A percentile compares a stretch with the other conserved stretches of the same genome.
These are phyloP conservation scores for Carex parvula DNA, from an alignment of 176 grass and related monocot species.

Conservation along the genomic window DNA sequence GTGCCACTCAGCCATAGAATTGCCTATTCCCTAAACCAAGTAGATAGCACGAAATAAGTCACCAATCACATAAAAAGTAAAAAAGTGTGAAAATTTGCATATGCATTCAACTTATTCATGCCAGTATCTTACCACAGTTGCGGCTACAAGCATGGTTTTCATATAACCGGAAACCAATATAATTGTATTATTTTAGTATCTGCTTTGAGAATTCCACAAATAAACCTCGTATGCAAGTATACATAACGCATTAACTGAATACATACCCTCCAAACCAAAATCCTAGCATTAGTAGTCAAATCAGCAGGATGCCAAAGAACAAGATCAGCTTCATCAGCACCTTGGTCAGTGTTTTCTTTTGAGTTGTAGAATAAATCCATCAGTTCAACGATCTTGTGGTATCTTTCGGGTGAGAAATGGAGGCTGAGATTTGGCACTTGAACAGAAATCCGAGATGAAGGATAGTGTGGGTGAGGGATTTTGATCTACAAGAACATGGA, in stretches of 20 bases:
- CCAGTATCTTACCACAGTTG: background rate
- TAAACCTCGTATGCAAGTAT: background rate
- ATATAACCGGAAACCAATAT: background rate
- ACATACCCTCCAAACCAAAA: conserved; percentile 93
- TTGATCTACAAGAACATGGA: conserved; percentile 67
- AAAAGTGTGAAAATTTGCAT: background rate
- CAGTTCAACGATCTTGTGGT: conserved; percentile 62
- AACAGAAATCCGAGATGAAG: conserved; percentile 86
- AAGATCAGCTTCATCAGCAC: conserved; percentile 38
- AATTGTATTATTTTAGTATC: background rate
- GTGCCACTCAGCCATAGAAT: conserved; percentile 94
- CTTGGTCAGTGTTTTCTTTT: conserved; percentile 44
- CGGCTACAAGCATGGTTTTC: background rate
- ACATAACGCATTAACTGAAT: conserved; percentile 2
- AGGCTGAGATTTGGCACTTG: conserved; percentile 92
- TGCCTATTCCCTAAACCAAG: conserved; percentile 63
- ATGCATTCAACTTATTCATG: background rate
- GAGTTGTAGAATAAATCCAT: conserved; percentile 62
- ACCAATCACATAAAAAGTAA: background rate
- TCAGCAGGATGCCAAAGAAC: conserved; percentile 86
- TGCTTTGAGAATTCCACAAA: background rate
- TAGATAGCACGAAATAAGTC: conserved; percentile 23
- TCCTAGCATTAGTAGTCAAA: conserved; percentile 80
- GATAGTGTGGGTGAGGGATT: conserved; percentile 83
- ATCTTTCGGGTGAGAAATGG: conserved; percentile 93